Percentiles rank a stretch among this genome's conserved stretches.
phyloP scores from a whole-genome alignment of 805 yeast species.

The Wickerhamomyces tratensis region DNA sequence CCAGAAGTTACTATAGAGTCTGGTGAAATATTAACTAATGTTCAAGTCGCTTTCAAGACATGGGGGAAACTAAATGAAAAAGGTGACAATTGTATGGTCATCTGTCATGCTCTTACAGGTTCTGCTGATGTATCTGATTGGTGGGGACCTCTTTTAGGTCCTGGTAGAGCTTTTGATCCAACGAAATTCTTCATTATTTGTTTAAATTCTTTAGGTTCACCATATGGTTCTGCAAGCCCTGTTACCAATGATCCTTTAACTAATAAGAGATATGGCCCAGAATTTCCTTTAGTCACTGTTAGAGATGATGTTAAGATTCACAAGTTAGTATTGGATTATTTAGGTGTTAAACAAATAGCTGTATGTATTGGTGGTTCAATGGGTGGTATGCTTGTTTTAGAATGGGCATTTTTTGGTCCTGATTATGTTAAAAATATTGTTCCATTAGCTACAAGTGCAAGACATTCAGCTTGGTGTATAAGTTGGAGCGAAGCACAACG shows the following conservation, averaged over 20 bases:
- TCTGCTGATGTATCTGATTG: slow-evolving; percentile 93
- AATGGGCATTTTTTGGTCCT: slow-evolving; percentile 66
- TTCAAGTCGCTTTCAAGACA: slow-evolving; percentile 91
- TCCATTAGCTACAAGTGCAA: slow-evolving; percentile 88
- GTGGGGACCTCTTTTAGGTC: slow-evolving; percentile 97
- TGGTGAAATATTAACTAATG: slow-evolving; percentile 60
- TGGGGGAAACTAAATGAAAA: slow-evolving; percentile 80
- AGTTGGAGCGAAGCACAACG: slow-evolving; percentile 99
- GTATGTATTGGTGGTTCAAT: slow-evolving; percentile 93
- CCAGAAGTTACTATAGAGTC: slow-evolving; percentile 74
- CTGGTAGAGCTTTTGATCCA: slow-evolving; percentile 84
- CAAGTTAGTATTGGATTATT: slow-evolving; percentile 60
- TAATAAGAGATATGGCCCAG: slow-evolving; percentile 80
- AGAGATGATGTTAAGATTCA: slow-evolving; percentile 87
- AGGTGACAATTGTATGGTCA: slow-evolving; percentile 73
- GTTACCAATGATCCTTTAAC: slow-evolving; percentile 72
- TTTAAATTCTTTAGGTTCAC: slow-evolving; percentile 89
- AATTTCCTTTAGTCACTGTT: slow-evolving; percentile 89
- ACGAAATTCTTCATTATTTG: slow-evolving; percentile 79
- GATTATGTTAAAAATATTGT: slow-evolving; percentile 63
- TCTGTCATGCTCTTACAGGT: slow-evolving; percentile 94
- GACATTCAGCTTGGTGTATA: slow-evolving; percentile 97
- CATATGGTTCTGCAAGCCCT: slow-evolving; percentile 94
- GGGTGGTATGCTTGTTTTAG: slow-evolving; percentile 97
- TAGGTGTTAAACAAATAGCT: slow-evolving; percentile 75